phyloP scores from a whole-genome alignment of 306 rosid species.

The Elaeagnus macrophylla region DNA sequence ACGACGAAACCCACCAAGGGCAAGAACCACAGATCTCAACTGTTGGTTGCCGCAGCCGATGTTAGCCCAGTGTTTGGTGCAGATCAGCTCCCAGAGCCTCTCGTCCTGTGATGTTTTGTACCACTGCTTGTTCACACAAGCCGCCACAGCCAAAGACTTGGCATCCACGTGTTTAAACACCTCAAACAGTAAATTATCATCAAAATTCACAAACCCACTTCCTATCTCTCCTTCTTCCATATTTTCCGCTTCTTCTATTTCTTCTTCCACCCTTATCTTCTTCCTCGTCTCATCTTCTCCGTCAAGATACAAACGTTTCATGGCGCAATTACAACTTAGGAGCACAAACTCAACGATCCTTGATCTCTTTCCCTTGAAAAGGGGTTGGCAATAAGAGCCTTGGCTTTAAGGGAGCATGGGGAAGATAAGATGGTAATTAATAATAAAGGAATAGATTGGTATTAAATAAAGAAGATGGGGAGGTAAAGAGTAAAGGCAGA shows the following conservation, averaged over 20 bases:
- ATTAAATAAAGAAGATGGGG: background rate
- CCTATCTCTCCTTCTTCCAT: background rate
- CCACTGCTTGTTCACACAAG: constrained; percentile 91
- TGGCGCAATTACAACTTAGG: constrained; percentile 8
- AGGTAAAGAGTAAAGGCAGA: background rate
- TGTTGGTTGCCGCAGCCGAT: constrained; percentile 74
- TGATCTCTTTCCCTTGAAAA: background rate
- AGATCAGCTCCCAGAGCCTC: constrained; percentile 99
- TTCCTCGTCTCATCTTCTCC: constrained; percentile 37
- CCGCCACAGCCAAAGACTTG: constrained; percentile 56
- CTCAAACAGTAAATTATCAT: constrained; percentile 77
- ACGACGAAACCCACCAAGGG: constrained; percentile 93
- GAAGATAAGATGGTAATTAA: background rate
- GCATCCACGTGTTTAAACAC: constrained; percentile 87
- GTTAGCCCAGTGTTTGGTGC: constrained; percentile 85
- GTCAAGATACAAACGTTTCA: constrained; percentile 52
- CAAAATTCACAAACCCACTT: constrained; percentile 42
- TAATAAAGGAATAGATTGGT: background rate
- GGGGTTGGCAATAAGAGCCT: background rate
- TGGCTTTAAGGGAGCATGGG: background rate
- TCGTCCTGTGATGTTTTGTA: constrained; percentile 80
- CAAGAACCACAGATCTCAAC: constrained; percentile 88
- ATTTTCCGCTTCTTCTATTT: background rate
- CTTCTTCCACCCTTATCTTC: constrained; percentile 31
- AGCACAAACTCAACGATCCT: background rate